Percentiles rank a stretch among this genome's conserved stretches.
phyloP scores from a whole-genome alignment of 371 early-diverging fungal species.

The Blastocladiella emersonii region DNA sequence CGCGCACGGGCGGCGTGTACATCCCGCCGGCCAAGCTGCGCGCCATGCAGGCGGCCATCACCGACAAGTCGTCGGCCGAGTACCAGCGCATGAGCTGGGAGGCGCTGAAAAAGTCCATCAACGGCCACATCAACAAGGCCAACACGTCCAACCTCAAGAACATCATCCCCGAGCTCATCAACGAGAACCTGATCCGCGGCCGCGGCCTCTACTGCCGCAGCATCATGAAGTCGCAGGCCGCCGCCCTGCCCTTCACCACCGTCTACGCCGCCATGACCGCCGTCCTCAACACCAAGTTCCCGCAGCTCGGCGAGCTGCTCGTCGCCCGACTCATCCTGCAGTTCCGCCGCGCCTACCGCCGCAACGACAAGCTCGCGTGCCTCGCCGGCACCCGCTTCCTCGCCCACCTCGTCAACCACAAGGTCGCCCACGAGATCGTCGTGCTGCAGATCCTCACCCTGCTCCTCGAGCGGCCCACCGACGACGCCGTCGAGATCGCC shows the following conservation, averaged over 20 bases:
- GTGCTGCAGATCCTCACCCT: slow-evolving; percentile 75
- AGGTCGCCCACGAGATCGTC: slow-evolving; percentile 75
- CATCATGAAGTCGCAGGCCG: slow-evolving; percentile 84
- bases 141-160: slow-evolving; percentile 81
- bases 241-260: slow-evolving; percentile 77
- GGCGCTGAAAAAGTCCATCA: slow-evolving; percentile 82
- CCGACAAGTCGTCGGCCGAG: slow-evolving; percentile 52
- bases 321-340: slow-evolving; percentile 70
- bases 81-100: slow-evolving; percentile 92
- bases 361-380: slow-evolving; percentile 83
- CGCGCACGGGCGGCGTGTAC: slow-evolving; percentile 61
- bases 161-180: slow-evolving; percentile 78
- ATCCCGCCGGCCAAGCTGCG: slow-evolving; percentile 81
- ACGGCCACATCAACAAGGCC: slow-evolving; percentile 89
- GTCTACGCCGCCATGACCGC: slow-evolving; percentile 82
- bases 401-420: slow-evolving; percentile 87
- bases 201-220: slow-evolving; percentile 77
- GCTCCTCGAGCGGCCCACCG: slow-evolving; percentile 81
- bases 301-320: slow-evolving; percentile 79
- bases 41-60: slow-evolving; percentile 63
- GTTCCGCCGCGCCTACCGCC: slow-evolving; percentile 76
- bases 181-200: slow-evolving; percentile 84
- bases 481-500: slow-evolving; percentile 93
- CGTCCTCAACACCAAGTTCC: slow-evolving; percentile 86
- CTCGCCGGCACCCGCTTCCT: slow-evolving; percentile 73